Conservation (phyloP, 176 grass and related monocot genomes). For the Luzula sylvatica region DNA sequence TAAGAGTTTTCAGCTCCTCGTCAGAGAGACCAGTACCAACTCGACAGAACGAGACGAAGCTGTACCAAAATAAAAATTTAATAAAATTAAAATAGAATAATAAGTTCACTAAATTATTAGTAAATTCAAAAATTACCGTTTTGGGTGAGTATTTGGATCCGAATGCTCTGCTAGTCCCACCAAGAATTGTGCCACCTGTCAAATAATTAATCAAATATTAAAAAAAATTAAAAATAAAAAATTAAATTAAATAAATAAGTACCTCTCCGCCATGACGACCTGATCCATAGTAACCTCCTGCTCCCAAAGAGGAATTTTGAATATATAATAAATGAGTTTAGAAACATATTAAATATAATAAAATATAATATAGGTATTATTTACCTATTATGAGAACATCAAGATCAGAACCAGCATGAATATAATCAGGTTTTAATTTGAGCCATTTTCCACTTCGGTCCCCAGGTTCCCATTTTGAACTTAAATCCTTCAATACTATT, state of each 20-base stretch:
- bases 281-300: slow-evolving; percentile 96
- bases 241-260: slow-evolving; percentile 4
- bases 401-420: slow-evolving; percentile 85
- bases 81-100: slow-evolving; percentile 7
- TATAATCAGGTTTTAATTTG: slow-evolving; percentile 96
- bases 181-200: slow-evolving; percentile 90
- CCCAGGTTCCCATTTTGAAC: slow-evolving; percentile 90
- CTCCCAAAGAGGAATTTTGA: background rate
- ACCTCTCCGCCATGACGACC: slow-evolving; percentile 89
- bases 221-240: background rate
- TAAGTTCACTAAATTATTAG: slow-evolving; percentile 2
- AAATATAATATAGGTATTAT: background rate
- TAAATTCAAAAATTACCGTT: slow-evolving; percentile 38
- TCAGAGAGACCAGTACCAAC: slow-evolving; percentile 70
- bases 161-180: slow-evolving; percentile 78
- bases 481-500: slow-evolving; percentile 87
- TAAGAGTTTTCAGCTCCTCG: slow-evolving; percentile 64
- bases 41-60: slow-evolving; percentile 94
- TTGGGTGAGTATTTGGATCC: slow-evolving; percentile 72
- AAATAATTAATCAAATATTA: slow-evolving; percentile 18
- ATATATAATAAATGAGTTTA: no score
- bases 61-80: slow-evolving; percentile 31
- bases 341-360: no score
- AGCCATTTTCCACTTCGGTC: slow-evolving; percentile 91
- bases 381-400: slow-evolving; percentile 96